Evolutionary conservation across 345 rosid species (phyloP), one percentile per base, ranked within the genome.

Genomic region (Syzygium aromaticum): DNA sequence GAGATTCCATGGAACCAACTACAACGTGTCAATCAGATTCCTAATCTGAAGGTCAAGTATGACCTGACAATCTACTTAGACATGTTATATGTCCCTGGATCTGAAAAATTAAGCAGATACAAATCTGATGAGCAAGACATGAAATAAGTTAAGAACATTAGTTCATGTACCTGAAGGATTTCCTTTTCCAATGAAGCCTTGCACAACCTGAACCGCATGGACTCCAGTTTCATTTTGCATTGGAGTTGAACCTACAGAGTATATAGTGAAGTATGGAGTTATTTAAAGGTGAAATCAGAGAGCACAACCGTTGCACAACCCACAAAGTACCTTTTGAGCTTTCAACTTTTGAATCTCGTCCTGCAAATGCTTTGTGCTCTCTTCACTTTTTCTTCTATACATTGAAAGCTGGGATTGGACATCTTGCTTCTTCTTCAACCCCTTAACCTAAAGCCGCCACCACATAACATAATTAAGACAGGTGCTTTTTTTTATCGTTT

Each of bases 201-300:
- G 87, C 93, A 89, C 88, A 91, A 87, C 90, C 99, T 93, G 86
- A 92, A 97, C 54, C 93, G 97, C 93, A 96, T 92, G 25, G 97
- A 94, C 86, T 96, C 98, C 87, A 95, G 93, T 93, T 97, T 97
- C 89, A 93, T 90, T 93, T 95, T 95, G 88, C 98, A 96, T 82
- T 97, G 98, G 86, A 97, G 94, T 91, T 96, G 96, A 90, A 96
- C 99, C 99, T 95, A 89, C 84, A 90, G 14, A 84, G 84, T 77
- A 86, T 53, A 40, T 30, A 59, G 51, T 51, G 19, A 85, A 78
- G 33, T 40, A 38, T 19, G 49, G 21, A 52, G 80, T 86, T 83
- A 49, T 87, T 78, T 97, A 98, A 86, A 97, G 93, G 90, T 95
- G 95, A 90, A 95, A 96, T 98, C 94, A 88, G 87, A 91, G 21